Conservation (phyloP, 441 rosid species). For the Geranium incanum region DNA sequence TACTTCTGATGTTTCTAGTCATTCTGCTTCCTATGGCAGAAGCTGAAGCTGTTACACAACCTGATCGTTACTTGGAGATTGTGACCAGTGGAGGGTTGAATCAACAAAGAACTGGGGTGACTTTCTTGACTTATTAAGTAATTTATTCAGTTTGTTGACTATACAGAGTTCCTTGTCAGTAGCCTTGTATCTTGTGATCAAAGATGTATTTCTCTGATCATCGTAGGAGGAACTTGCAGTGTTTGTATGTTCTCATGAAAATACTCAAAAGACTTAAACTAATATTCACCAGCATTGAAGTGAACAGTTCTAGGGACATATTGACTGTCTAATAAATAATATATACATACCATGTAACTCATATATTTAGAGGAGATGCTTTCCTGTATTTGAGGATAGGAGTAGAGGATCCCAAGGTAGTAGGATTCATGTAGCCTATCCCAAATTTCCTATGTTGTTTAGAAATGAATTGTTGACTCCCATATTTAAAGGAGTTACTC, state of each 20-base stretch:
- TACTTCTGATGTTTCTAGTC: constrained; percentile 1
- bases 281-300: not conserved
- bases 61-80: constrained; percentile 47
- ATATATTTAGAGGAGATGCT: not conserved
- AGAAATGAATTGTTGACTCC: not conserved
- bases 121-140: constrained; percentile 10
- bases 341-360: not conserved
- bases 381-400: not conserved
- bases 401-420: not conserved
- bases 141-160: not conserved
- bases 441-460: not conserved
- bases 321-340: not conserved
- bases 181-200: too few species aligned
- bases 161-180: not conserved
- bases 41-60: constrained; percentile 33
- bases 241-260: not conserved
- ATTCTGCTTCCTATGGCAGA: constrained; percentile 29
- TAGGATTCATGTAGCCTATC: not conserved
- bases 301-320: not conserved
- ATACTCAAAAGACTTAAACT: not conserved
- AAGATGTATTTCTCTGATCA: not conserved
- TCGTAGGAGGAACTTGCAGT: not conserved
- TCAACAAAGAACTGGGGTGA: constrained; percentile 72
- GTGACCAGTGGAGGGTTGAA: constrained; percentile 72
- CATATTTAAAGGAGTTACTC: not conserved